Evolutionary conservation across 805 yeast species (phyloP), one percentile per base, ranked within the genome.

Genomic region (Starmerella floricola): DNA sequence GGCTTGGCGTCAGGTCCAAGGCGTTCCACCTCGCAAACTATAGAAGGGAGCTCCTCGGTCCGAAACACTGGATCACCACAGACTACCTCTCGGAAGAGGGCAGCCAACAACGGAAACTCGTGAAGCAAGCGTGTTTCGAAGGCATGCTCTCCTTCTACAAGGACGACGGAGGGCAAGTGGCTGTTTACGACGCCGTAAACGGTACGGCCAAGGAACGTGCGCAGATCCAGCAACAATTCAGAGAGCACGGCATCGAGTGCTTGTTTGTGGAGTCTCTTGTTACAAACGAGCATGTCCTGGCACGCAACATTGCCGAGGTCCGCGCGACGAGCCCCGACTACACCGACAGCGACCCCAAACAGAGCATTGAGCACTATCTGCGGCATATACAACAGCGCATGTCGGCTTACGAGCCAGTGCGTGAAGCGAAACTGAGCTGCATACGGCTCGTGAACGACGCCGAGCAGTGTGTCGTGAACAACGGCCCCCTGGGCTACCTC

Each of bases 1-100:
- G 98, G 98, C 67, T 91, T 34, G 98, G 98, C 4, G 97, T 91
- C 17, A 79, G 82, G 55, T 79, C 95, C 1, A 87, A 85, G 54
- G 76, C 85, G 23, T 88, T 84, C 64, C 97, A 88, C 62, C 72
- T 87, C 47, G 91, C 95, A 19, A 93, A 91, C 59, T 88, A 87
- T 57, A 72, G 96, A 54, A 72, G 95, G 48, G 66, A 67, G 17
- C 48, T 58, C 35, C 54, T 61, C 37, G 61, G 62, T 51, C 45
- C 53, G 6, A 67, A 72, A 13, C 69, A 67, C 40, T 68, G 68
- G 42, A 72, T 77, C 17, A 77, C 84, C n/a, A 71, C 69, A 35
- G 88, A 81, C 49, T 78, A 80, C 57, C 79, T 79, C 57, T 68
- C 74, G 30, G 51, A 59, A 24, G 70, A 70, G 46, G 79, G 77